These are phyloP conservation scores for Colletotrichum costaricense DNA, from an alignment of 2,329 filamentous ascomycete genomes.

Conservation along the genomic window DNA sequence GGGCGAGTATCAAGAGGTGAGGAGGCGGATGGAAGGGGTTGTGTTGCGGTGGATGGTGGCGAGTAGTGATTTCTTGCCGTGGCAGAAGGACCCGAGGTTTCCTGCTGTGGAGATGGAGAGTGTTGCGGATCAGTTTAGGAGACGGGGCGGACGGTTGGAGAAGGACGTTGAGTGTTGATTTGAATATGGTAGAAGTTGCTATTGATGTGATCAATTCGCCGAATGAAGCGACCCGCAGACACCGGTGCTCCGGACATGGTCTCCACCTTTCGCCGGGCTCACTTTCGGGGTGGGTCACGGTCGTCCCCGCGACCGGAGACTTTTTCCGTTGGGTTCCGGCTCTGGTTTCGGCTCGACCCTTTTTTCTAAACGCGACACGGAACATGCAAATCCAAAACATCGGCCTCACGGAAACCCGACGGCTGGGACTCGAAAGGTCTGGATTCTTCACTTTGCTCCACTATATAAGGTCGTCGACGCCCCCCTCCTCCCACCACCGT, in stretches of 20 bases:
- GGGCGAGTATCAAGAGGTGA: conserved; percentile 39
- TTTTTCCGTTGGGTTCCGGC: not conserved
- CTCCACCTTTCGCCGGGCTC: not conserved
- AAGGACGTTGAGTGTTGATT: not conserved
- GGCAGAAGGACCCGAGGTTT: conserved; percentile 47
- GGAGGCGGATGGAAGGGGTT: conserved; percentile 42
- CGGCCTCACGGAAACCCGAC: not conserved
- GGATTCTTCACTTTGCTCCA: not conserved
- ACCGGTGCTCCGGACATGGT: not conserved
- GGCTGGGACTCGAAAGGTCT: not conserved
- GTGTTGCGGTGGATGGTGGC: conserved; percentile 52
- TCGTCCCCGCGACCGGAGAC: not conserved
- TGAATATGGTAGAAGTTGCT: no score
- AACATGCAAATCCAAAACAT: not conserved
- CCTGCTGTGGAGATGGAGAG: conserved; percentile 47
- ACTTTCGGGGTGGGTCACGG: not conserved
- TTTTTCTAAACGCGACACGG: not conserved
- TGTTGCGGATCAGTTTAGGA: conserved; percentile 41
- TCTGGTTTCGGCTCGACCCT: not conserved
- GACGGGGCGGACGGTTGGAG: conserved; percentile 8
- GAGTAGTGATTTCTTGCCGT: conserved; percentile 49
- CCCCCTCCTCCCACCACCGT: not conserved
- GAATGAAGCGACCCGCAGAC: not conserved
- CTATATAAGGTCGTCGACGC: not conserved
- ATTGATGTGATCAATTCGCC: not conserved